Base-by-base conservation (phyloP, 2,329 filamentous ascomycete genomes). In the Diaporthe sp. region DNA sequence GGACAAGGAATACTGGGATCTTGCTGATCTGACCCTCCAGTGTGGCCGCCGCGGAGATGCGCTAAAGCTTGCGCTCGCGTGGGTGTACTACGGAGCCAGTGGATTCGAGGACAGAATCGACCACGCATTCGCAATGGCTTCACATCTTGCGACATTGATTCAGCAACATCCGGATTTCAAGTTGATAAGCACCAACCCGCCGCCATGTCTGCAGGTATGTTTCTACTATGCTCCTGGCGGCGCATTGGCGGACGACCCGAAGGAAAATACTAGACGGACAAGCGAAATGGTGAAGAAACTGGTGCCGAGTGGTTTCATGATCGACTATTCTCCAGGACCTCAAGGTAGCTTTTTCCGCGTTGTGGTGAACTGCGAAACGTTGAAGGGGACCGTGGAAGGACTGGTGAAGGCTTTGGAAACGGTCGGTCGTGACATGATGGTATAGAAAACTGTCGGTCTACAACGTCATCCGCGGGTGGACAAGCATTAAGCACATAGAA, bases 141-240 rank as follows among this genome's bases (percentile, higher is more conserved):
- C 88, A 5, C 89, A 94, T 79, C 87, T 98, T 19, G 91, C 93
- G 1, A 81, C 81, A 0, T 83, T 92, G 0, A 81, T 98, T 3
- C 83, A 87, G 6, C 61, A 85, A 19, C 87, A 88, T 57, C 82
- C 85, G 0, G 86, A 94, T 79, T 94, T 98, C 79, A 85, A 90
- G 28, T 87, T 97, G 22, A 90, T 98, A 3, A 94, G 92, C 13
- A 88, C 90, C 73, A 92, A 94, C 79, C 94, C 95, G 31, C 93
- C 96, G 62, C 94, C 95, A 0, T 98, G 96, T 84, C 86, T 98
- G 82, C 97, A 98, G 85, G 94, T 98, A 28, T 98, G 96, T 87
- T 98, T 98, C 84, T 98, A 98, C 83, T 95, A 94, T 80, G 91
- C 93, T 0, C 91, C 91, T 0, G 86, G 86, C 1, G 90, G 92